Evolutionary conservation across 1,284 basidiomycete genomes (phyloP), one percentile per base, ranked within the genome.

Genomic region (Naganishia liquefaciens): DNA sequence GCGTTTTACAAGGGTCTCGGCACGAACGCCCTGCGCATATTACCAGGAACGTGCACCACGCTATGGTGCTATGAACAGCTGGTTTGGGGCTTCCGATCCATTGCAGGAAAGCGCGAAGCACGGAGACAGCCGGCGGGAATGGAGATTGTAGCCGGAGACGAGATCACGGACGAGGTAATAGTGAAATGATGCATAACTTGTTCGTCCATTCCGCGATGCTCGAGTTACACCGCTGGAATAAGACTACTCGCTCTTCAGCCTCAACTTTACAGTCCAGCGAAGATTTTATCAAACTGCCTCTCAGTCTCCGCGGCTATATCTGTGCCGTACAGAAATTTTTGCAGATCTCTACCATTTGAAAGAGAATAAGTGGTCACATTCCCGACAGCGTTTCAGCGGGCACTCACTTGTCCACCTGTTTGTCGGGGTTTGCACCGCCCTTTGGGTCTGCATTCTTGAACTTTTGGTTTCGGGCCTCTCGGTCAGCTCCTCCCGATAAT

Each of bases 61-160:
- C 97, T 99, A 74, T 95, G 99, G 43, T 93, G 97, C 21, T 99
- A 98, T 76, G 96, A 98, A 78, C 97, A 98, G 73, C 76, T 95
- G 58, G 90, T 90, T 0, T 93, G 90, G 91, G 75, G 89, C 30
- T 81, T 93, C 65, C 82, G 88, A 70, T 84, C 69, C 13, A 52
- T 75, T 19, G 79, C 77, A 9, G 55, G 57, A n/a, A 60, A 60
- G 37, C 46, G 57, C 5, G 57, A 60, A 46, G 57, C 46, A n/a
- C 17, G 37, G 33, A n/a, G 57, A 23, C 25, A 27, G 2, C 42
- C 54, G 42, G 19, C 46, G 9, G 46, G 46, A 37, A 50, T 49
- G 57, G 57, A 60, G 5, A 50, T 47, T 33, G 46, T 49, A 1
- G 19, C 30, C n/a, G 46, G 57, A 19, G 57, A 60, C 27, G 57